Evolutionary conservation across 2,329 filamentous ascomycete species (phyloP).

Genomic region (Akanthomyces dipterigenus): DNA sequence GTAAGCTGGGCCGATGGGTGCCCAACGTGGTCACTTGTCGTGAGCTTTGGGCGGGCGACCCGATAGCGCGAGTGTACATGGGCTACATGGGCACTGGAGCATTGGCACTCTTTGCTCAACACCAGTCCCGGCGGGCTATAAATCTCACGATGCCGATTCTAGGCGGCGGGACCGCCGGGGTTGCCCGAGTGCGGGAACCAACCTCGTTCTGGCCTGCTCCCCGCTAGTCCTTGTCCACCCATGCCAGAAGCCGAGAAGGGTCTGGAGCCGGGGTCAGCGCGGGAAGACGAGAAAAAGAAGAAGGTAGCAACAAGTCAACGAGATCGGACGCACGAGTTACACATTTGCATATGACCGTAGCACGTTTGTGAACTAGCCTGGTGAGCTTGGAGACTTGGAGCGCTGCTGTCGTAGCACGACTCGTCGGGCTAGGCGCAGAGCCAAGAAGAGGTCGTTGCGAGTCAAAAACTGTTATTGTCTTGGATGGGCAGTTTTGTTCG

Average conservation of each 20-base stretch:
- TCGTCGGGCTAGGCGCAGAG: neutral
- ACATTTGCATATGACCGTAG: slow-evolving; percentile 5
- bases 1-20: neutral
- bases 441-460: neutral
- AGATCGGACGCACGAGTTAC: slow-evolving; percentile 7
- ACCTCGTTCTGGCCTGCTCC: slow-evolving; percentile 2
- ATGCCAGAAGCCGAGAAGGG: neutral
- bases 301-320: neutral
- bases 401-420: neutral
- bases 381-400: neutral
- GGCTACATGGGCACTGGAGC: neutral
- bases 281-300: neutral
- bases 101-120: neutral
- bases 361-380: neutral
- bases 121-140: neutral
- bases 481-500: neutral
- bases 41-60: neutral
- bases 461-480: neutral
- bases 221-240: neutral
- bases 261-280: neutral
- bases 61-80: neutral
- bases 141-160: slow-evolving; percentile 14
- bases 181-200: slow-evolving; percentile 4
- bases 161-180: slow-evolving; percentile 5
- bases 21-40: slow-evolving; percentile 2